These are phyloP conservation scores for Schizophyllum amplum DNA, from an alignment of 1,284 basidiomycete genomes.

Conservation along the genomic window DNA sequence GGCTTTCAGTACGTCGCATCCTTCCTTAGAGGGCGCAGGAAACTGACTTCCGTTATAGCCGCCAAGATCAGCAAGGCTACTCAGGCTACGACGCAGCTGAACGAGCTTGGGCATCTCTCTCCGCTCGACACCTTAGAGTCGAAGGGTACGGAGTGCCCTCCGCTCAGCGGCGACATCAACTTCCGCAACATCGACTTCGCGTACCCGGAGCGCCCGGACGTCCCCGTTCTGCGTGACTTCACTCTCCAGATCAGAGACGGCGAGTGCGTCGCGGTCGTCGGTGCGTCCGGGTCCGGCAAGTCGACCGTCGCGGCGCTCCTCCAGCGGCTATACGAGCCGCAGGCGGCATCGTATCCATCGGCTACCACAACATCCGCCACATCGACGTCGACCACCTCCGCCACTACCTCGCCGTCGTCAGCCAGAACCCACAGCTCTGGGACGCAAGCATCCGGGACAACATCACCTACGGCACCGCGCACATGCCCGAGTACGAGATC, in stretches of 20 bases:
- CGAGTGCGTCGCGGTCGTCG: slow-evolving; percentile 85
- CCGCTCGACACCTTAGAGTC: slow-evolving; percentile 55
- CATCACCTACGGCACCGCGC: slow-evolving; percentile 70
- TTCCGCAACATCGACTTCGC: slow-evolving; percentile 73
- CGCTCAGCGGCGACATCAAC: slow-evolving; percentile 52
- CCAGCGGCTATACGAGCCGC: slow-evolving; percentile 82
- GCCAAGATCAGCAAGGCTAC: slow-evolving; percentile 74
- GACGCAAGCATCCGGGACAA: slow-evolving; percentile 81
- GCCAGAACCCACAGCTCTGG: slow-evolving; percentile 81
- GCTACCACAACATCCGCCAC: slow-evolving; percentile 38
- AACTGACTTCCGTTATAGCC: slow-evolving; percentile 35
- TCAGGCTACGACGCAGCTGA: slow-evolving; percentile 75
- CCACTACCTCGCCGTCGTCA: slow-evolving; percentile 80
- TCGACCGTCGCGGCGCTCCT: slow-evolving; percentile 79
- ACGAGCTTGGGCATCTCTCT: slow-evolving; percentile 55
- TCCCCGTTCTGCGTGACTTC: slow-evolving; percentile 60
- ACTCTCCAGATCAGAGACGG: slow-evolving; percentile 59
- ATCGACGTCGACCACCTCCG: slow-evolving; percentile 70
- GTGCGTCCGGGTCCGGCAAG: slow-evolving; percentile 84
- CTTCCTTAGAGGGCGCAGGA: slow-evolving; percentile 2
- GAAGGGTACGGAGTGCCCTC: slow-evolving; percentile 54
- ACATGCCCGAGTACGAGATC: slow-evolving; percentile 48
- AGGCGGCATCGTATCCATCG: slow-evolving; percentile 55
- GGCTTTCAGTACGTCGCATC: slow-evolving; percentile 70
- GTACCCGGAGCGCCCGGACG: slow-evolving; percentile 76